These are phyloP conservation scores for Colletotrichum liriopes DNA, from an alignment of 2,329 filamentous ascomycete species.

Conservation along the genomic window DNA sequence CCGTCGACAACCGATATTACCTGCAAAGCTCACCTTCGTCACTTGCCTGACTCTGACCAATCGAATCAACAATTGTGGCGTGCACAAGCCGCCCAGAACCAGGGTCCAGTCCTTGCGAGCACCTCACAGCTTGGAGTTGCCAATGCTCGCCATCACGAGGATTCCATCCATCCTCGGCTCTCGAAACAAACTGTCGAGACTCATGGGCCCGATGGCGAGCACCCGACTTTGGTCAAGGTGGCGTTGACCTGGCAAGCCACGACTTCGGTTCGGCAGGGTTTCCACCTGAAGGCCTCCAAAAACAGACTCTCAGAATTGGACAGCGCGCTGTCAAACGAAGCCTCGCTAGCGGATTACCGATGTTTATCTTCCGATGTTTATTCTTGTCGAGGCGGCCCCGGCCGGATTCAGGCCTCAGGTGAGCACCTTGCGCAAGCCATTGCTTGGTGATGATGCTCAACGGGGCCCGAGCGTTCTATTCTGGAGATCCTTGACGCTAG, in stretches of 20 bases:
- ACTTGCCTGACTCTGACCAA: background rate
- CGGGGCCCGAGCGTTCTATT: slow-evolving; percentile 19
- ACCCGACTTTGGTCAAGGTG: background rate
- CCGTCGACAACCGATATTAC: background rate
- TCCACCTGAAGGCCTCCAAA: slow-evolving; percentile 27
- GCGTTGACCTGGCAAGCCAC: slow-evolving; percentile 19
- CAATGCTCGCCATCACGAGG: background rate
- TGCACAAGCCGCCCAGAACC: background rate
- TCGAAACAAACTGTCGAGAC: too few species aligned
- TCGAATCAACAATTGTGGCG: background rate
- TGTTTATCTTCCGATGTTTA: slow-evolving; percentile 22
- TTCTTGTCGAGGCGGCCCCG: slow-evolving; percentile 15
- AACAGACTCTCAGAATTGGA: slow-evolving; percentile 8
- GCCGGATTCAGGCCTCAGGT: slow-evolving; percentile 36
- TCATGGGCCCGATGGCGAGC: slow-evolving; percentile 6
- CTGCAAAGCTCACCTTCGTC: background rate
- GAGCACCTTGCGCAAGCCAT: slow-evolving; percentile 36
- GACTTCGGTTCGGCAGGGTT: slow-evolving; percentile 11
- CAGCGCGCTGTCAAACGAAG: slow-evolving; percentile 36
- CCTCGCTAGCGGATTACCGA: background rate
- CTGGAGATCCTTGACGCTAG: slow-evolving; percentile 22
- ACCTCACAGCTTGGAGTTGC: background rate
- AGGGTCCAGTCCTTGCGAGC: background rate
- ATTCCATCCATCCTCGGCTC: background rate
- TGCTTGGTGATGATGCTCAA: slow-evolving; percentile 20